Evolutionary conservation across 768 basidiomycete species (phyloP).

Genomic region (Grammothele lineata): DNA sequence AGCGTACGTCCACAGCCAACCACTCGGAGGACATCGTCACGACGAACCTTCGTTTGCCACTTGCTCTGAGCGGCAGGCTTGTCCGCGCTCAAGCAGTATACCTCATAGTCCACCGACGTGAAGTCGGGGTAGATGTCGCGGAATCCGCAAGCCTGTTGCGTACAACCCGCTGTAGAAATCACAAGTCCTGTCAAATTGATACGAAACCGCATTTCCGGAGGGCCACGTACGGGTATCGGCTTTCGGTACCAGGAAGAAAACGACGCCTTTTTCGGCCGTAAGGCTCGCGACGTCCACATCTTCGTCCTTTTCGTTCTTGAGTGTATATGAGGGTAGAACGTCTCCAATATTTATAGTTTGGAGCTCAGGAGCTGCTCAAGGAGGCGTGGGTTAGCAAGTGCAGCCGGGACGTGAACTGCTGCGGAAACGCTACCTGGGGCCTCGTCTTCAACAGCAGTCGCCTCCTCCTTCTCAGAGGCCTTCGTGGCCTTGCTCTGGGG

Average conservation of each 20-base stretch:
- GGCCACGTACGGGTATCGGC: slow-evolving; percentile 66
- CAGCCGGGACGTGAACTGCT: no score
- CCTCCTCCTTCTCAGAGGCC: slow-evolving; percentile 1
- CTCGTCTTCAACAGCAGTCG: slow-evolving; percentile 2
- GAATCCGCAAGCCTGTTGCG: slow-evolving; percentile 89
- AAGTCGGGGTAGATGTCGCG: slow-evolving; percentile 82
- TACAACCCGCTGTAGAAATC: slow-evolving; percentile 69
- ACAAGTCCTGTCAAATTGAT: neutral
- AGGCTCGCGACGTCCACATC: slow-evolving; percentile 67
- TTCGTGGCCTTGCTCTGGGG: slow-evolving; percentile 17
- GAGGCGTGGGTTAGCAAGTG: neutral
- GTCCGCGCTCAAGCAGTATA: slow-evolving; percentile 86
- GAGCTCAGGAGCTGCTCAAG: slow-evolving; percentile 17
- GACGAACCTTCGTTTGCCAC: slow-evolving; percentile 82
- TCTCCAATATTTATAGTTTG: slow-evolving; percentile 65
- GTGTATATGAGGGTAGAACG: slow-evolving; percentile 60
- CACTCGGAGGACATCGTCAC: neutral
- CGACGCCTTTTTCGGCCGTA: slow-evolving; percentile 65
- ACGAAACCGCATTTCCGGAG: neutral
- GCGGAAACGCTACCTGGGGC: neutral
- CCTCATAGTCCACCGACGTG: slow-evolving; percentile 55
- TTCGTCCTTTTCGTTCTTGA: slow-evolving; percentile 84
- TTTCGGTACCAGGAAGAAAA: slow-evolving; percentile 82
- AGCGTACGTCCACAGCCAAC: no score
- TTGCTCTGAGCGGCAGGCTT: slow-evolving; percentile 67